Conservation (phyloP, 2,329 filamentous ascomycete genomes). For the Rhynchosporium secalis region DNA sequence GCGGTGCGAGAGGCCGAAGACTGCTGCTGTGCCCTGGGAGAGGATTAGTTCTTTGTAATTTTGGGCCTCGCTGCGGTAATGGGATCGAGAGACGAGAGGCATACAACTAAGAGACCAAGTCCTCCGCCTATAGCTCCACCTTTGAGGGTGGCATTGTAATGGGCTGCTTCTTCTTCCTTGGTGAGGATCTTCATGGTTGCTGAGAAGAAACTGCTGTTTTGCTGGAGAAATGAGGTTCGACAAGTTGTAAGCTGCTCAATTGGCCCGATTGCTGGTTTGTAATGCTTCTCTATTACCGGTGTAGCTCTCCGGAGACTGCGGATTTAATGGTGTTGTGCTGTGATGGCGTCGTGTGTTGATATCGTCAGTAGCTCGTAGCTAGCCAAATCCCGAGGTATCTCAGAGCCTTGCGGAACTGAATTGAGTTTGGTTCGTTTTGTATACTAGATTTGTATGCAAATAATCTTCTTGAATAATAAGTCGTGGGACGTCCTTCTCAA, state of each 20-base stretch:
- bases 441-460: neutral
- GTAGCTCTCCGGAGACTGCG: neutral
- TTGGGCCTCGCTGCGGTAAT: neutral
- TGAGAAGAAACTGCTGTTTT: neutral
- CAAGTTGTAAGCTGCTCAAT: neutral
- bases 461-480: no score
- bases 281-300: neutral
- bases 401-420: neutral
- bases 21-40: constrained; percentile 50
- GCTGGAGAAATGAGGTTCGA: neutral
- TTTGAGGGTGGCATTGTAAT: constrained; percentile 79
- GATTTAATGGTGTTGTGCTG: neutral
- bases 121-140: constrained; percentile 75
- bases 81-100: constrained; percentile 44
- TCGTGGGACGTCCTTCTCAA: no score
- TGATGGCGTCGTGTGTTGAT: constrained; percentile 3
- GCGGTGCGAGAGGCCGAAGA: constrained; percentile 63
- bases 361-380: neutral
- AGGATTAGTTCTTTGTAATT: constrained; percentile 11
- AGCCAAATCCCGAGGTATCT: constrained; percentile 10
- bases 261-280: neutral
- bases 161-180: constrained; percentile 85
- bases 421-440: neutral
- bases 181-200: constrained; percentile 85
- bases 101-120: constrained; percentile 66